These are phyloP conservation scores for Corylus avellana DNA, from an alignment of 306 rosid species.

Conservation along the genomic window DNA sequence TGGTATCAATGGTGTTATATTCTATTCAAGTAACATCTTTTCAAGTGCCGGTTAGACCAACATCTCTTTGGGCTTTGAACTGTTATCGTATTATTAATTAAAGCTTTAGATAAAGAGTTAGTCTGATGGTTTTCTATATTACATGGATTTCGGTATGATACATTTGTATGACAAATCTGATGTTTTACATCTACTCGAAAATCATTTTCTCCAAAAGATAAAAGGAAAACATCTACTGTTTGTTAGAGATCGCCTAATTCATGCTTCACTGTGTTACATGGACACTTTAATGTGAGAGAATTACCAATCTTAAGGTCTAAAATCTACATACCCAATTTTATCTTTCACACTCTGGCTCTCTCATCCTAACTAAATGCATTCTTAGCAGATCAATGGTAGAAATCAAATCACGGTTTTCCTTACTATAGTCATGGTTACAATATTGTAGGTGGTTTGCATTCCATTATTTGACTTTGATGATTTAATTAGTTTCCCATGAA, in stretches of 20 bases:
- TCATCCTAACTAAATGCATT: background rate
- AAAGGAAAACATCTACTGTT: background rate
- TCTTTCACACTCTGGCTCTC: background rate
- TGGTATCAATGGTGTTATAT: slow-evolving; percentile 81
- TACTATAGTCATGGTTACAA: slow-evolving; percentile 7
- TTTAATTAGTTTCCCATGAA: slow-evolving; percentile 4
- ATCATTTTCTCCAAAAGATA: background rate
- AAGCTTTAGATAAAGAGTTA: background rate
- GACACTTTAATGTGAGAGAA: background rate
- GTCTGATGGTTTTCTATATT: no score
- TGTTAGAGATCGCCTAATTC: background rate
- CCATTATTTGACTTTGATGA: slow-evolving; percentile 26
- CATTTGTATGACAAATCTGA: background rate
- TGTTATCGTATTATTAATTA: background rate
- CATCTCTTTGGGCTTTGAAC: slow-evolving; percentile 11
- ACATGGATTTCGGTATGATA: slow-evolving; percentile 19
- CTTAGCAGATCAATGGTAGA: slow-evolving; percentile 16
- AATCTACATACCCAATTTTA: background rate
- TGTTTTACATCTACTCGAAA: background rate
- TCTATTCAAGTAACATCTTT: slow-evolving; percentile 84
- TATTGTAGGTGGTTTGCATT: slow-evolving; percentile 22
- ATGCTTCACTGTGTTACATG: background rate
- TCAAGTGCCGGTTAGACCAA: slow-evolving; percentile 63
- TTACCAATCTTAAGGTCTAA: background rate
- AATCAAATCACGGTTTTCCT: slow-evolving; percentile 15